Conservation (phyloP, 1,284 basidiomycete species). For the Vanrija sp. region DNA sequence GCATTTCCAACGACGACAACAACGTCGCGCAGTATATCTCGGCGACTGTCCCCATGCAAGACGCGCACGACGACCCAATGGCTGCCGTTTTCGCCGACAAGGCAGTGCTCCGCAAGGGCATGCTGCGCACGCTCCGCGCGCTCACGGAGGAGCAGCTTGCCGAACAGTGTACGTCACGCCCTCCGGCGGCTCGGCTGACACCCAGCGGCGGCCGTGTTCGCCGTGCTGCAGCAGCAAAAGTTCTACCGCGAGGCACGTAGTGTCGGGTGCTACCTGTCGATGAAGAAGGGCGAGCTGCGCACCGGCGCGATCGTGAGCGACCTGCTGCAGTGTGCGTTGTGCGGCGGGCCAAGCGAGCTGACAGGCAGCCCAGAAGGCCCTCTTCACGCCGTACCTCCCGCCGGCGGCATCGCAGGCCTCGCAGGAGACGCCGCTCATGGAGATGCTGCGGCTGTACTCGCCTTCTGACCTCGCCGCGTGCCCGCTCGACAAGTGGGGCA, state of each 20-base stretch:
- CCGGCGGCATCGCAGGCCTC: constrained; percentile 3
- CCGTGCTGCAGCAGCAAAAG: constrained; percentile 22
- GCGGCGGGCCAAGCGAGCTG: not conserved
- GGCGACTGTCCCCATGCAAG: too few species aligned
- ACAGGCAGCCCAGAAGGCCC: constrained; percentile 15
- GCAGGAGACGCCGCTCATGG: constrained; percentile 31
- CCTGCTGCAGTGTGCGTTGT: constrained; percentile 19
- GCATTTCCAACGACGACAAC: not conserved
- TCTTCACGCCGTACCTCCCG: constrained; percentile 42
- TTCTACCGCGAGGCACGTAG: constrained; percentile 33
- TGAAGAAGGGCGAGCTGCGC: constrained; percentile 44
- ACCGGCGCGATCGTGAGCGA: constrained; percentile 38
- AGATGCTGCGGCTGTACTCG: constrained; percentile 45
- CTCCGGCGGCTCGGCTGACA: not conserved
- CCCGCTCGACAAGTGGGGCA: constrained; percentile 47
- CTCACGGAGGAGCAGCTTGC: constrained; percentile 33
- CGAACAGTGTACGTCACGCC: constrained; percentile 35
- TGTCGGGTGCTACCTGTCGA: constrained; percentile 46
- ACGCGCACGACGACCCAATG: constrained; percentile 4
- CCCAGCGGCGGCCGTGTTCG: constrained; percentile 35
- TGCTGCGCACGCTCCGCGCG: constrained; percentile 31
- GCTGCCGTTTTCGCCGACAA: constrained; percentile 33
- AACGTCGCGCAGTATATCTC: not conserved
- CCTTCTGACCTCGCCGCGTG: constrained; percentile 32
- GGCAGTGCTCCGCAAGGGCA: constrained; percentile 34